Conservation (phyloP, 306 rosid species). For the Cicer judaicum region DNA sequence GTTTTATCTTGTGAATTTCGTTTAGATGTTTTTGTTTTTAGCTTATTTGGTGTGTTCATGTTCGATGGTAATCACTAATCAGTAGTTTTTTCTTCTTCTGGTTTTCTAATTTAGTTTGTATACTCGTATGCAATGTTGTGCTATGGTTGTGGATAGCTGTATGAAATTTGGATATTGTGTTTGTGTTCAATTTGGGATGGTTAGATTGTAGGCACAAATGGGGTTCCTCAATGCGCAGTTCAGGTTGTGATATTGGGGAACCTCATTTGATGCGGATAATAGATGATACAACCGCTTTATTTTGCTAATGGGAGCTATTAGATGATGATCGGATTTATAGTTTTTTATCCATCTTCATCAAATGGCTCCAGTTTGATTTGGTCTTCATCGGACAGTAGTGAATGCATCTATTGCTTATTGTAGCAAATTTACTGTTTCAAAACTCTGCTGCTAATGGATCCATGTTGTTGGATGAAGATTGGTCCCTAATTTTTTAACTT, state of each 20-base stretch:
- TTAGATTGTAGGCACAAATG: background rate
- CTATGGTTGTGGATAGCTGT: background rate
- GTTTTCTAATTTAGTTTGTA: background rate
- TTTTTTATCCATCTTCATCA: background rate
- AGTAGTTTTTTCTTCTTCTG: background rate
- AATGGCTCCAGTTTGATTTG: background rate
- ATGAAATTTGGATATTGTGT: background rate
- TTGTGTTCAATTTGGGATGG: background rate
- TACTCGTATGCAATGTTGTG: background rate
- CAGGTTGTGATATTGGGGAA: background rate
- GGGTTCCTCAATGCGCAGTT: background rate
- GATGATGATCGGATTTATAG: background rate
- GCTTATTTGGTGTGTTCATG: background rate
- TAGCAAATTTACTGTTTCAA: background rate
- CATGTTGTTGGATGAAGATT: background rate
- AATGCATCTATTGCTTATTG: background rate
- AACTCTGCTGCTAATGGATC: background rate
- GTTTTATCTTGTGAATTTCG: background rate
- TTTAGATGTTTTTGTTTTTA: background rate
- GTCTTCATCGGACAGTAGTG: background rate
- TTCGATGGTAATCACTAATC: background rate
- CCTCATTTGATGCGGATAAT: background rate
- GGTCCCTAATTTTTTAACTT: background rate
- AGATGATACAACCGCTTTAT: background rate
- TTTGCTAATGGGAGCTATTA: background rate